Conservation (phyloP, 2,329 filamentous ascomycete species). For the Cladophialophora bantiana region DNA sequence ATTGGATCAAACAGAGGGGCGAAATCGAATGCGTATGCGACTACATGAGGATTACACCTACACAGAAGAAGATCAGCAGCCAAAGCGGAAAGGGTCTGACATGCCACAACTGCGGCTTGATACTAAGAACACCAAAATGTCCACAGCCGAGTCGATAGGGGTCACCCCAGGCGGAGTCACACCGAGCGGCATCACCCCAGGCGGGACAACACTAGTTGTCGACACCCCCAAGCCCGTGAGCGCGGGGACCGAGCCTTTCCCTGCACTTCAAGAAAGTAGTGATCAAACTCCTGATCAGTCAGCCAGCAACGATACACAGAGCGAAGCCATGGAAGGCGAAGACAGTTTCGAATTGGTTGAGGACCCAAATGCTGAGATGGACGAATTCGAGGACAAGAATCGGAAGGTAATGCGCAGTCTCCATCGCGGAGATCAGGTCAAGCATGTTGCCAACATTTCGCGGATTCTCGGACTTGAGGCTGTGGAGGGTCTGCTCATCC, state of each 20-base stretch:
- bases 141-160: slow-evolving; percentile 52
- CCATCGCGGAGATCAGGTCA: slow-evolving; percentile 87
- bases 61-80: slow-evolving; percentile 68
- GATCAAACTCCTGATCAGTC: slow-evolving; percentile 33
- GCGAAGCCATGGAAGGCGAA: slow-evolving; percentile 63
- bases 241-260: slow-evolving; percentile 40
- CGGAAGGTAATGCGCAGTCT: slow-evolving; percentile 95
- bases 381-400: slow-evolving; percentile 96
- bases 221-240: slow-evolving; percentile 29
- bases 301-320: slow-evolving; percentile 44
- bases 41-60: slow-evolving; percentile 72
- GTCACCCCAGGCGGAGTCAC: slow-evolving; percentile 44
- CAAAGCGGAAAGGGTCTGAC: slow-evolving; percentile 76
- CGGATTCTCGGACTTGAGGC: slow-evolving; percentile 92
- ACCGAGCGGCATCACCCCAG: slow-evolving; percentile 44
- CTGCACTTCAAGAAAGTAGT: slow-evolving; percentile 42
- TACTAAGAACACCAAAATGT: slow-evolving; percentile 50
- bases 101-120: slow-evolving; percentile 56
- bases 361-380: slow-evolving; percentile 83
- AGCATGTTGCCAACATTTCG: slow-evolving; percentile 94
- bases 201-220: slow-evolving; percentile 32
- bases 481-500: slow-evolving; percentile 88
- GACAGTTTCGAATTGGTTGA: slow-evolving; percentile 97
- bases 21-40: slow-evolving; percentile 91
- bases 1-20: slow-evolving; percentile 91